These are phyloP conservation scores for Gynostemma pentaphyllum DNA, from an alignment of 306 rosid species.

Conservation along the genomic window DNA sequence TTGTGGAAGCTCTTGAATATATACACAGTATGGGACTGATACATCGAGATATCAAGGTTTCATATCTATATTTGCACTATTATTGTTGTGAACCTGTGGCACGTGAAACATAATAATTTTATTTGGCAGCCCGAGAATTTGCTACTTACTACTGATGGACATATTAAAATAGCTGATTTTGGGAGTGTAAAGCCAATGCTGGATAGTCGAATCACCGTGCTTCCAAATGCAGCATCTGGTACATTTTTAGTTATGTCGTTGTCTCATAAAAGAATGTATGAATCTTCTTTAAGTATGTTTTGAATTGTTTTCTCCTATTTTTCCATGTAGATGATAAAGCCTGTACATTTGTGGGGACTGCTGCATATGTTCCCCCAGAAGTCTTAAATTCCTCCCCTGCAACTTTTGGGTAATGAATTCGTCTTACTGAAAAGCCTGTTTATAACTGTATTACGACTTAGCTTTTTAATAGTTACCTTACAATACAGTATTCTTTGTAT, in stretches of 20 bases:
- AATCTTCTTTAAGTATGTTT: constrained; percentile 13
- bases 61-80: constrained; percentile 16
- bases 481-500: not conserved
- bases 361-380: constrained; percentile 99
- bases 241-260: constrained; percentile 12
- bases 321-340: constrained; percentile 74
- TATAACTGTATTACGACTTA: not conserved
- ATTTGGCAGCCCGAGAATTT: constrained; percentile 91
- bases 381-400: constrained; percentile 99
- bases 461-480: not conserved
- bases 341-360: constrained; percentile 99
- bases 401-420: constrained; percentile 71
- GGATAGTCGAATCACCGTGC: constrained; percentile 85
- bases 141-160: constrained; percentile 81
- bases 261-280: constrained; percentile 2
- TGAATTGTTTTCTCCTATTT: constrained; percentile 6
- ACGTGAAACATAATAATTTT: constrained; percentile 15
- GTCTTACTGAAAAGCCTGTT: not conserved
- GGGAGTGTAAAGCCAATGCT: constrained; percentile 99
- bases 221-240: constrained; percentile 99
- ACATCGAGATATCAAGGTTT: constrained; percentile 97
- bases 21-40: constrained; percentile 90
- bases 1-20: constrained; percentile 93
- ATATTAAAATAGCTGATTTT: constrained; percentile 94
- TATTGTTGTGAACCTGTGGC: constrained; percentile 12